Conservation (phyloP, 495 filamentous ascomycete species). For the Xanthoparmelia taractica region DNA sequence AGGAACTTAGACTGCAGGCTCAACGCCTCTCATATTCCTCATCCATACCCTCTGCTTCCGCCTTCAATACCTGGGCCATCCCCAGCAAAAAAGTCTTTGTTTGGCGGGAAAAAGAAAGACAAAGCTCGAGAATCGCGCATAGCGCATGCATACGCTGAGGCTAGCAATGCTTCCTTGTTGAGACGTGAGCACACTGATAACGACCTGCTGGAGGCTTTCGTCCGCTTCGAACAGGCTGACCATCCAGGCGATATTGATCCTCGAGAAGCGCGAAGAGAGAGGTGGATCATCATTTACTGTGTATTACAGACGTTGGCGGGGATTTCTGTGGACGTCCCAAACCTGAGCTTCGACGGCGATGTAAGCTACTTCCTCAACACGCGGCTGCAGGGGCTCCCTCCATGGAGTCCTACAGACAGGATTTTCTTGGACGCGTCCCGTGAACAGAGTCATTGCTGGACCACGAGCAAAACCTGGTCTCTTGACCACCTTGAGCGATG, state of each 20-base stretch:
- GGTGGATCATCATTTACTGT: conserved; percentile 66
- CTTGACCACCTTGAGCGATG: background rate
- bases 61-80: background rate
- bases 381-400: conserved; percentile 45
- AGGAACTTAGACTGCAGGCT: conserved; percentile 51
- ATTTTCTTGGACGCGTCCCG: conserved; percentile 41
- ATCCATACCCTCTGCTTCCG: conserved; percentile 53
- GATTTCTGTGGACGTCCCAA: conserved; percentile 54
- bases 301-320: conserved; percentile 57
- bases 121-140: conserved; percentile 34
- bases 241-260: conserved; percentile 40
- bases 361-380: conserved; percentile 59
- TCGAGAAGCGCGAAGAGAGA: conserved; percentile 48
- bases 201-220: conserved; percentile 50
- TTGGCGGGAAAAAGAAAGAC: conserved; percentile 19
- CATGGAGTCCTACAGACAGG: conserved; percentile 39
- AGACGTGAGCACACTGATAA: conserved; percentile 33
- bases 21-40: conserved; percentile 54
- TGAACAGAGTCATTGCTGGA: conserved; percentile 52
- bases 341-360: conserved; percentile 46
- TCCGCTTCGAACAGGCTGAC: conserved; percentile 53
- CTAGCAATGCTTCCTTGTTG: conserved; percentile 55
- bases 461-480: conserved; percentile 37
- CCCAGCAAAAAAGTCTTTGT: conserved; percentile 6
- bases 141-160: conserved; percentile 53